Conservation (phyloP, 2,329 filamentous ascomycete species). For the Paracorniculantispora psalliotae region DNA sequence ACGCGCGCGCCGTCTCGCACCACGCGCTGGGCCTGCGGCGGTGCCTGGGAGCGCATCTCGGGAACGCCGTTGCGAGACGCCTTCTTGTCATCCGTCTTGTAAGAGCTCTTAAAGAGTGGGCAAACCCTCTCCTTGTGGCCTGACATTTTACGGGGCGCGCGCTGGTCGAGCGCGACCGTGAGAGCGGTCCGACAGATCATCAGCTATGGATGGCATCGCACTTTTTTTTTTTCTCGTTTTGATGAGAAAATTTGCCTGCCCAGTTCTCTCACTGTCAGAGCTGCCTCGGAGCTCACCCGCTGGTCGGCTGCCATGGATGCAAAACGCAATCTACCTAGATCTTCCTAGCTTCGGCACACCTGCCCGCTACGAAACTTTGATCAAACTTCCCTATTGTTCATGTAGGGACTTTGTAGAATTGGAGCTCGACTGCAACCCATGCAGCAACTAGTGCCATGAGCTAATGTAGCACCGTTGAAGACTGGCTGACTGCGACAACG, state of each 20-base stretch:
- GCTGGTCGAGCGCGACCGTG: background rate
- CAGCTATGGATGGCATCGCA: background rate
- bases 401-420: background rate
- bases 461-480: conserved; percentile 13
- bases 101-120: background rate
- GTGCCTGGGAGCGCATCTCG: too few relatives aligned
- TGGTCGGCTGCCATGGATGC: background rate
- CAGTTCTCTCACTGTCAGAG: too few relatives aligned
- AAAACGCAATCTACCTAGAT: background rate
- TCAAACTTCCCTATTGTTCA: background rate
- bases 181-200: background rate
- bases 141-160: conserved; percentile 7
- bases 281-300: too few relatives aligned
- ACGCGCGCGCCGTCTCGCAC: too few relatives aligned
- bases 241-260: too few relatives aligned
- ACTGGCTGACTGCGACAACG: background rate
- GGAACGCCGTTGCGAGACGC: background rate
- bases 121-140: conserved; percentile 1
- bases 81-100: background rate
- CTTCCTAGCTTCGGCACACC: background rate
- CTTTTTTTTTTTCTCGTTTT: too few relatives aligned
- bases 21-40: too few relatives aligned
- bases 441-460: conserved; percentile 6
- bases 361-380: background rate
- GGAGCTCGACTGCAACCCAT: background rate